phyloP scores from a whole-genome alignment of 108 stramenopile species.

The Pseudonitzschia pungens region DNA sequence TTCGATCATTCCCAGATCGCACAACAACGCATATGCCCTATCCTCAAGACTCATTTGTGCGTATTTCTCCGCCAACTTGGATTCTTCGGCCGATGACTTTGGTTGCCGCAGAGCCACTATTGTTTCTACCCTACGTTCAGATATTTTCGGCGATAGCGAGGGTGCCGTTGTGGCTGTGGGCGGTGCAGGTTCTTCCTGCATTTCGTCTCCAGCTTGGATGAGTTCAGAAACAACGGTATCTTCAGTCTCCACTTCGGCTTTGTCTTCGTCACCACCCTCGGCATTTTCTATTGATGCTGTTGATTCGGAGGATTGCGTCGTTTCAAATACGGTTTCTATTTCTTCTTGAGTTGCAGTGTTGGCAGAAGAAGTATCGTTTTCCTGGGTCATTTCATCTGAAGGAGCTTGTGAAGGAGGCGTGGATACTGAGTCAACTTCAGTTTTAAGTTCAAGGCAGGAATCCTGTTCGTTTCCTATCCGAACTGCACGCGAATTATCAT shows the following conservation, averaged over 20 bases:
- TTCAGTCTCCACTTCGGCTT: constrained; percentile 44
- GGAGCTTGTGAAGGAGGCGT: background rate
- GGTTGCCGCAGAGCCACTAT: constrained; percentile 38
- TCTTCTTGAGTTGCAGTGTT: background rate
- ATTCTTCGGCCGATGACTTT: constrained; percentile 29
- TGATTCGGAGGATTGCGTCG: background rate
- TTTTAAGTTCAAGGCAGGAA: background rate
- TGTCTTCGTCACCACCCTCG: background rate
- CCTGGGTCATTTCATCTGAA: background rate
- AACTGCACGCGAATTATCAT: background rate
- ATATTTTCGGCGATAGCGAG: constrained; percentile 38
- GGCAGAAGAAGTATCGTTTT: background rate
- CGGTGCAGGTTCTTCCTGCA: constrained; percentile 39
- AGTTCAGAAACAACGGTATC: constrained; percentile 2
- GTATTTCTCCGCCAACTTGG: constrained; percentile 28
- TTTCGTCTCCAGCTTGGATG: constrained; percentile 32
- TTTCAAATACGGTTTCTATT: background rate
- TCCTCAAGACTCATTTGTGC: constrained; percentile 45
- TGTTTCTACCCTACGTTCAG: constrained; percentile 39
- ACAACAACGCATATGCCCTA: constrained; percentile 46
- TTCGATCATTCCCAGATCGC: constrained; percentile 51
- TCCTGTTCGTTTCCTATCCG: background rate
- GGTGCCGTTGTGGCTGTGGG: constrained; percentile 40
- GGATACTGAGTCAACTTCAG: background rate
- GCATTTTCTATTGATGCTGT: background rate